These are phyloP conservation scores for Eruca vesicaria DNA, from an alignment of 441 rosid species.

Conservation along the genomic window DNA sequence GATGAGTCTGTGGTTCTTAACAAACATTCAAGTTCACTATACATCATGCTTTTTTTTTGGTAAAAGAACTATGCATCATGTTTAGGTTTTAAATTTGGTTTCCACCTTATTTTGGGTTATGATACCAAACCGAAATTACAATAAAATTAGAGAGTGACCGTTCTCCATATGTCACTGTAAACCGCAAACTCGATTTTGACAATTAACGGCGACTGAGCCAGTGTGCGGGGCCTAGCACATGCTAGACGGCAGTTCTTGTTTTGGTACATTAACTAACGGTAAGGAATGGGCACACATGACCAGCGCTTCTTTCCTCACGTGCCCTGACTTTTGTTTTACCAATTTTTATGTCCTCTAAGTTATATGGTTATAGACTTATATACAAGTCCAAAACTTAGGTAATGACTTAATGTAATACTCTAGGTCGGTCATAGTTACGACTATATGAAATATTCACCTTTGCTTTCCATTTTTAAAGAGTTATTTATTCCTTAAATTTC, in stretches of 20 bases:
- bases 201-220: not conserved
- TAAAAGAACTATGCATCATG: not conserved
- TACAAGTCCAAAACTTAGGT: not conserved
- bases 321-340: not conserved
- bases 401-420: not conserved
- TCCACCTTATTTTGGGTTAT: no score
- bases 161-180: not conserved
- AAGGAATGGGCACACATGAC: constrained; percentile 75
- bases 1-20: not conserved
- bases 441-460: not conserved
- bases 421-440: not conserved
- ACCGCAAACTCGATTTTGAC: not conserved
- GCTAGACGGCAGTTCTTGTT: constrained; percentile 40
- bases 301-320: constrained; percentile 20
- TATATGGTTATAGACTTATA: not conserved
- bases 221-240: constrained; percentile 23
- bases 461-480: no score
- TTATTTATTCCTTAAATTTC: no score
- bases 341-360: not conserved
- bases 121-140: no score
- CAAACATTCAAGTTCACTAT: not conserved
- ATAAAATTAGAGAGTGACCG: not conserved
- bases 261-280: constrained; percentile 40
- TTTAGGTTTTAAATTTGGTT: no score
- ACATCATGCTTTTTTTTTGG: not conserved